A percentile compares a stretch with the other conserved stretches of the same genome.
phyloP scores from a whole-genome alignment of 495 filamentous ascomycete species.

The Neurospora intermedia region DNA sequence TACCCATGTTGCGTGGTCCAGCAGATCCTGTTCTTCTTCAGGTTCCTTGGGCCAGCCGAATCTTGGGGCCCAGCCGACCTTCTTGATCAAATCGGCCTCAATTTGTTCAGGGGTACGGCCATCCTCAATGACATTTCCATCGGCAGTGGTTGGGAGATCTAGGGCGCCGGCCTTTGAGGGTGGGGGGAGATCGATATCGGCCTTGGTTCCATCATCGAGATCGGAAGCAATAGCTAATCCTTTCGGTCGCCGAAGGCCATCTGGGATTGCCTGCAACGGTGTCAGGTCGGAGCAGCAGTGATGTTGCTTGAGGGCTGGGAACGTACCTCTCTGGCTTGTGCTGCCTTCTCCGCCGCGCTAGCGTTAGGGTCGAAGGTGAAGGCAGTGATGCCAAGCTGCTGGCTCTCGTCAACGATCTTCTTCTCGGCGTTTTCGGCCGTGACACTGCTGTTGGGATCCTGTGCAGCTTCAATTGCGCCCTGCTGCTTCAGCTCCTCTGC shows the following conservation, averaged over 20 bases:
- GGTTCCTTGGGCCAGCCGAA: slow-evolving; percentile 54
- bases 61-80: slow-evolving; percentile 79
- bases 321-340: slow-evolving; percentile 67
- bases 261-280: slow-evolving; percentile 28
- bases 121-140: slow-evolving; percentile 35
- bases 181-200: slow-evolving; percentile 67
- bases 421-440: slow-evolving; percentile 60
- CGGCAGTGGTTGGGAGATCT: slow-evolving; percentile 26
- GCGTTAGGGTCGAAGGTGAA: slow-evolving; percentile 85
- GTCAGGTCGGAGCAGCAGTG: slow-evolving; percentile 7
- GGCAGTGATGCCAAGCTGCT: slow-evolving; percentile 63
- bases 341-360: slow-evolving; percentile 70
- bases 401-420: slow-evolving; percentile 61
- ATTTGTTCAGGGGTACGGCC: slow-evolving; percentile 45
- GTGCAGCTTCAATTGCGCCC: slow-evolving; percentile 60
- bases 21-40: slow-evolving; percentile 50
- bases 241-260: slow-evolving; percentile 55
- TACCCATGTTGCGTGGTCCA: slow-evolving; percentile 82
- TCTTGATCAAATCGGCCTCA: slow-evolving; percentile 48
- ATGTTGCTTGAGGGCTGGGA: not conserved
- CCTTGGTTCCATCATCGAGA: slow-evolving; percentile 55
- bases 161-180: slow-evolving; percentile 59
- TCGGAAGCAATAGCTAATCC: slow-evolving; percentile 66
- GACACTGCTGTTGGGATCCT: slow-evolving; percentile 56
- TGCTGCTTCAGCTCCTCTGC: slow-evolving; percentile 63